These are phyloP conservation scores for Pseudogymnoascus sp. DNA, from an alignment of 2,329 filamentous ascomycete genomes.

Conservation along the genomic window DNA sequence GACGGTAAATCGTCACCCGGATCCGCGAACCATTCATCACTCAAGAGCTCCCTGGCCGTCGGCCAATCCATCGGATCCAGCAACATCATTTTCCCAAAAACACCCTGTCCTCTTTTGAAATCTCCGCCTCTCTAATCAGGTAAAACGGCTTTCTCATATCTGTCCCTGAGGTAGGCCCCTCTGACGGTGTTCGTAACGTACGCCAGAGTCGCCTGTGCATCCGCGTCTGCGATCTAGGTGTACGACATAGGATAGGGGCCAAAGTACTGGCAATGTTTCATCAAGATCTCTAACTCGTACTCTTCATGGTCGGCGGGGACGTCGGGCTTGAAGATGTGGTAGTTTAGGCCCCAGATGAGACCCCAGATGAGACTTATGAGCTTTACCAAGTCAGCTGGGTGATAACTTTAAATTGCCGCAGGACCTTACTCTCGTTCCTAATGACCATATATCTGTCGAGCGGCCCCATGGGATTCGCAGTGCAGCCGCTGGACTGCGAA, in stretches of 20 bases:
- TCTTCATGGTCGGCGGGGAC: conserved; percentile 20
- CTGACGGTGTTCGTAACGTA: conserved; percentile 13
- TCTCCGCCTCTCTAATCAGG: conserved; percentile 16
- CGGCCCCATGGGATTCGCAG: conserved; percentile 18
- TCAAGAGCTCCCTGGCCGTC: conserved; percentile 21
- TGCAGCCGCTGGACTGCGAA: conserved; percentile 17
- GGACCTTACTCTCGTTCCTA: conserved; percentile 16
- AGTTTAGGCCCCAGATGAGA: no score
- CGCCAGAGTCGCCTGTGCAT: conserved; percentile 17
- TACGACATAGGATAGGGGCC: conserved; percentile 20
- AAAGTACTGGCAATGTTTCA: conserved; percentile 20
- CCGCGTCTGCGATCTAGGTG: conserved; percentile 18
- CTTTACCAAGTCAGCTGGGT: conserved; percentile 12
- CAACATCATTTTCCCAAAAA: conserved; percentile 22
- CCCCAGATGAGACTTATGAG: conserved; percentile 24
- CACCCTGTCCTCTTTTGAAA: conserved; percentile 18
- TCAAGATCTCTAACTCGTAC: conserved; percentile 19
- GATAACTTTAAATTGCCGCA: neutral
- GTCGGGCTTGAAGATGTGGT: conserved; percentile 22
- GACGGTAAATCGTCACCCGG: neutral
- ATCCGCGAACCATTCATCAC: conserved; percentile 17
- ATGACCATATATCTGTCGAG: conserved; percentile 21
- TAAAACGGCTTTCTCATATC: conserved; percentile 19
- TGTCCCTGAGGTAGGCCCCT: neutral
- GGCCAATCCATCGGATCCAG: conserved; percentile 22